Evolutionary conservation across 176 grass and related monocot genomes (phyloP).

Genomic region (Bonia amplexicaulis): DNA sequence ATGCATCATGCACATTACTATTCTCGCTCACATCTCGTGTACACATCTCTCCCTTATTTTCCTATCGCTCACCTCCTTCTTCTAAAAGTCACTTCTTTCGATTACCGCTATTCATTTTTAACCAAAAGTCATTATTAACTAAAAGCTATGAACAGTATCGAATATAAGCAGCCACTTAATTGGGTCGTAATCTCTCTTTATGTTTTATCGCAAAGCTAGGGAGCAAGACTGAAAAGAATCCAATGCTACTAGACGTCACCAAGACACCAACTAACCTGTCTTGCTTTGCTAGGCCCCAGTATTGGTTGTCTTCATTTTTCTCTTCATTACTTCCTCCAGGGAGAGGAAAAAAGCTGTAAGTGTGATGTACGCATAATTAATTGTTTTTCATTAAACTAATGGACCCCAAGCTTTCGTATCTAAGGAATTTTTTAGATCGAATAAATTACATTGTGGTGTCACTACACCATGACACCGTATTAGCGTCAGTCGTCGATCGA

Average conservation of each 20-base stretch:
- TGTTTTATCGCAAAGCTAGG: not conserved
- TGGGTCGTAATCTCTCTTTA: not conserved
- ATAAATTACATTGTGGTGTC: not conserved
- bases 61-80: too few relatives aligned
- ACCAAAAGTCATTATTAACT: too few relatives aligned
- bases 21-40: too few relatives aligned
- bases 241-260: not conserved
- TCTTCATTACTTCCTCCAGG: not conserved
- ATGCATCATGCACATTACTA: too few relatives aligned
- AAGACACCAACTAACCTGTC: not conserved
- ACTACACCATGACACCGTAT: too few relatives aligned
- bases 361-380: not conserved
- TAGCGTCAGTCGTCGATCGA: too few relatives aligned
- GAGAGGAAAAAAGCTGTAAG: not conserved
- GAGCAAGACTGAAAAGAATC: constrained; percentile 15
- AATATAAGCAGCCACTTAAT: too few relatives aligned
- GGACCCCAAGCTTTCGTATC: not conserved
- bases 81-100: too few relatives aligned
- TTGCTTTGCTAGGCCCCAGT: not conserved
- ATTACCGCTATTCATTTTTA: too few relatives aligned
- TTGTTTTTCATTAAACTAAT: not conserved
- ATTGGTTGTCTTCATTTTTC: not conserved
- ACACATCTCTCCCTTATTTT: too few relatives aligned
- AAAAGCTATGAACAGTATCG: accelerated
- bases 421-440: not conserved